A percentile compares a stretch with the other conserved stretches of the same genome.
Evolutionary conservation across 441 rosid species (phyloP).

Genomic region (Corymbia citriodora): DNA sequence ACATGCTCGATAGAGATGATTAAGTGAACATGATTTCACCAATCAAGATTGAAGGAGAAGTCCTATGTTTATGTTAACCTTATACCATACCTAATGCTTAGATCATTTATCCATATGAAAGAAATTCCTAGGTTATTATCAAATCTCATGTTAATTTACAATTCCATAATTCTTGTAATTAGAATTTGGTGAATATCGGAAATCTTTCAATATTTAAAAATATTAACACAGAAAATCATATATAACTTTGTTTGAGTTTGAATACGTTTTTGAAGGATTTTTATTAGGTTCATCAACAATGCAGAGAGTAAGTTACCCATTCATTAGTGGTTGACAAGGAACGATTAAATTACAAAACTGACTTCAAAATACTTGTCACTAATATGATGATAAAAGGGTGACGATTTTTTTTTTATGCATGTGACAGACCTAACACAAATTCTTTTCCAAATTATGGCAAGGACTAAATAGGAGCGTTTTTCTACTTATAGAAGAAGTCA

Average conservation of each 20-base stretch:
- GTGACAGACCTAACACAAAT: background rate
- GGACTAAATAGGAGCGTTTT: background rate
- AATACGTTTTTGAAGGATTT: background rate
- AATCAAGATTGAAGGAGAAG: background rate
- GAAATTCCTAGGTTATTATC: background rate
- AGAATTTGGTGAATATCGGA: background rate
- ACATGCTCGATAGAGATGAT: background rate
- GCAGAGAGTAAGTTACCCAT: background rate
- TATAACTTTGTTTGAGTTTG: background rate
- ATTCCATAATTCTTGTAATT: background rate
- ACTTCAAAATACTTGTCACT: fast-evolving
- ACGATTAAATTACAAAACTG: no score
- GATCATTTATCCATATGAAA: background rate
- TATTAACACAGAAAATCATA: background rate
- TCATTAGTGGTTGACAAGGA: no score
- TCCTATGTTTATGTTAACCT: background rate
- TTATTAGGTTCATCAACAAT: fast-evolving
- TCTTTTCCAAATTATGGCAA: background rate
- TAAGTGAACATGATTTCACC: background rate
- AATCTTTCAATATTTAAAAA: background rate
- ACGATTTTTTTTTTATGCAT: fast-evolving
- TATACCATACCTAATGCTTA: background rate
- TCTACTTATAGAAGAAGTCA: background rate
- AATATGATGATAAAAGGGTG: fast-evolving
- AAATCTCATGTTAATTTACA: background rate